phyloP scores from a whole-genome alignment of 148 eudicot species.

The Rhododendron kiyosumense region DNA sequence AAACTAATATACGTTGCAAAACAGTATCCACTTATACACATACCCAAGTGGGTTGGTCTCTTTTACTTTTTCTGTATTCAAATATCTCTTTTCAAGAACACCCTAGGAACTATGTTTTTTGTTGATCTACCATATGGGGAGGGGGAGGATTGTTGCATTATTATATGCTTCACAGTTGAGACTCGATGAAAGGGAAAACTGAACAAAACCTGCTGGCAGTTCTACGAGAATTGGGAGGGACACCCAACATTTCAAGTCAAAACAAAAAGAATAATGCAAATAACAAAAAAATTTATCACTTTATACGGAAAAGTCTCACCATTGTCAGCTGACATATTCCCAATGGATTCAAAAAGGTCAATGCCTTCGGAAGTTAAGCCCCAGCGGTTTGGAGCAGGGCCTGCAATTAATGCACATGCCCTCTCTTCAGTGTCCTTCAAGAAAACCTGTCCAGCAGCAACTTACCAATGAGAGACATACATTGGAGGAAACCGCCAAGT shows the following conservation, averaged over 20 bases:
- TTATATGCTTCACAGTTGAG: neutral
- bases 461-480: neutral
- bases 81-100: neutral
- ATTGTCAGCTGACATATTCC: constrained; percentile 14
- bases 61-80: neutral
- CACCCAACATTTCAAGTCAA: neutral
- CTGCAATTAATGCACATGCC: constrained; percentile 98
- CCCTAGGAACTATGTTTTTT: neutral
- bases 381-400: constrained; percentile 99
- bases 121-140: neutral
- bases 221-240: neutral
- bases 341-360: constrained; percentile 56
- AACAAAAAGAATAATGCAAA: neutral
- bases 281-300: neutral
- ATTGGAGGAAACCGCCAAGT: neutral
- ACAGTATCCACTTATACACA: too few relatives aligned
- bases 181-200: neutral
- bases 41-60: neutral
- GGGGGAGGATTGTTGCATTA: neutral
- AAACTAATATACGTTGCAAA: neutral
- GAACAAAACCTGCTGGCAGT: neutral
- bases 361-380: constrained; percentile 68
- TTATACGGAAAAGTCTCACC: constrained; percentile 27
- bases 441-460: constrained; percentile 49
- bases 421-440: constrained; percentile 98